Evolutionary conservation across 2,329 filamentous ascomycete species (phyloP).

Genomic region (Ophiosphaerella narmari): DNA sequence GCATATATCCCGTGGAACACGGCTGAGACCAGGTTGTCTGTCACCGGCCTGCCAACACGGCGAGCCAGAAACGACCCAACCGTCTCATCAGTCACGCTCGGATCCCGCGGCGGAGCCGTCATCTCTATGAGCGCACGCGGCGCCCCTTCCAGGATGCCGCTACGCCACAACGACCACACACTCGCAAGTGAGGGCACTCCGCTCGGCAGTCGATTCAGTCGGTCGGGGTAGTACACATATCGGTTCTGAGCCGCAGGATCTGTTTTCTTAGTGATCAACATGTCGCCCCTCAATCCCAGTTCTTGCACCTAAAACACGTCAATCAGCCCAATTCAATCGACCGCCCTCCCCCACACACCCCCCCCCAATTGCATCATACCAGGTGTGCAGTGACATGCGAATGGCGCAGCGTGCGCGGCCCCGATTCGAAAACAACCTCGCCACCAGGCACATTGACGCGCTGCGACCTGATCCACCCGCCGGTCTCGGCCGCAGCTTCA

Average conservation of each 20-base stretch:
- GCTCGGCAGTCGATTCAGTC: constrained; percentile 61
- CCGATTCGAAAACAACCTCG: constrained; percentile 77
- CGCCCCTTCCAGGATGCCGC: constrained; percentile 59
- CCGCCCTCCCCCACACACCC: not conserved
- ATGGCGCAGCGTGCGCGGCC: constrained; percentile 76
- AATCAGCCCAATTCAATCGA: constrained; percentile 7
- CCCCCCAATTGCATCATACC: constrained; percentile 54
- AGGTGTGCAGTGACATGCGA: constrained; percentile 72
- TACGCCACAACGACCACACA: constrained; percentile 52
- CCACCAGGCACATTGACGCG: constrained; percentile 64
- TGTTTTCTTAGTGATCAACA: constrained; percentile 58
- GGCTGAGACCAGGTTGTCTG: constrained; percentile 76
- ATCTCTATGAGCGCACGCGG: constrained; percentile 47
- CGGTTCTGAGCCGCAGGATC: constrained; percentile 65
- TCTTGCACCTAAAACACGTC: constrained; percentile 57
- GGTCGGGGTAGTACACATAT: constrained; percentile 88
- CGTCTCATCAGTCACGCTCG: constrained; percentile 65
- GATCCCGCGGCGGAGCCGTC: constrained; percentile 37
- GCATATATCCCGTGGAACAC: constrained; percentile 88
- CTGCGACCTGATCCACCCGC: constrained; percentile 82
- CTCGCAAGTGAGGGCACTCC: constrained; percentile 30
- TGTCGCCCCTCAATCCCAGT: constrained; percentile 60
- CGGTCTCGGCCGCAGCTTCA: constrained; percentile 70
- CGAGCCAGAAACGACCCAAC: constrained; percentile 69
- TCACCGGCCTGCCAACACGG: constrained; percentile 59